Evolutionary conservation across 1,139 yeast genomes (phyloP).

Genomic region (Pichia kudriavzevii): DNA sequence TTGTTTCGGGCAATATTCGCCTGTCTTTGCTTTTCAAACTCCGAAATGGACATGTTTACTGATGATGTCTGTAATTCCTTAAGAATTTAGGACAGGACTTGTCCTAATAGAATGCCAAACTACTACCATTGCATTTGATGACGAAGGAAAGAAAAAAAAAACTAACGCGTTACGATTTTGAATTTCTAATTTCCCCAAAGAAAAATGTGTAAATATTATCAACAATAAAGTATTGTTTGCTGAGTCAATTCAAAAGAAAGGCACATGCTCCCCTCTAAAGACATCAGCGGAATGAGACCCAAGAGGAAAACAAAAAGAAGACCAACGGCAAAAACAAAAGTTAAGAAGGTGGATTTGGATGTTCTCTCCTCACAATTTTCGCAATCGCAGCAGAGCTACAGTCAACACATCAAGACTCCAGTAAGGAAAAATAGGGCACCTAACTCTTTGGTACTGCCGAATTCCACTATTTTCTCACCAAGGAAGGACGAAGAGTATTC

Average conservation of each 20-base stretch:
- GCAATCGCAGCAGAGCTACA: slow-evolving; percentile 7
- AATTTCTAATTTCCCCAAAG: too few relatives aligned
- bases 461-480: slow-evolving; percentile 14
- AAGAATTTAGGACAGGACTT: too few relatives aligned
- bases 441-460: slow-evolving; percentile 8
- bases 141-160: too few relatives aligned
- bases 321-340: slow-evolving; percentile 21
- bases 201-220: too few relatives aligned
- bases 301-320: slow-evolving; percentile 14
- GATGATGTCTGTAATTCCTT: not conserved
- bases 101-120: too few relatives aligned
- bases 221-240: too few relatives aligned
- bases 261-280: not conserved
- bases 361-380: slow-evolving; percentile 10
- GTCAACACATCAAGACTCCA: slow-evolving; percentile 7
- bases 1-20: slow-evolving; percentile 53
- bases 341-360: slow-evolving; percentile 17
- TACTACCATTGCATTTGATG: too few relatives aligned
- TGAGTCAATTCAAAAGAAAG: too few relatives aligned
- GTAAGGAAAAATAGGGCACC: slow-evolving; percentile 5
- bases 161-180: too few relatives aligned
- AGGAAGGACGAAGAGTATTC: not conserved
- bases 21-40: slow-evolving; percentile 63
- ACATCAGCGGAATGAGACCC: not conserved
- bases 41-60: slow-evolving; percentile 34